phyloP scores from a whole-genome alignment of 495 filamentous ascomycete genomes.

The Lepidopterella palustris region DNA sequence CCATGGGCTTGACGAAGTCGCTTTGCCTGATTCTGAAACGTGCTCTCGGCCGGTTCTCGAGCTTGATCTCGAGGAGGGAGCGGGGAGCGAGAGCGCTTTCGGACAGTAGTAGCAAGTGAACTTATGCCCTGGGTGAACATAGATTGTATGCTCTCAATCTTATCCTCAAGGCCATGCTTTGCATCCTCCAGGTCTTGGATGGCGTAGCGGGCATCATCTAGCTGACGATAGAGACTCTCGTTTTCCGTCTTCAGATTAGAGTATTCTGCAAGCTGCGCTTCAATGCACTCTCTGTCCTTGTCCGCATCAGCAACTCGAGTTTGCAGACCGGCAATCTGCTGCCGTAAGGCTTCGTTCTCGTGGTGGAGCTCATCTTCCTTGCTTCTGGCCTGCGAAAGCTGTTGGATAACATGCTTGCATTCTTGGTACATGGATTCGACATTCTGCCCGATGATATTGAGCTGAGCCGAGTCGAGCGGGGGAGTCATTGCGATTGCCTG shows the following conservation, averaged over 20 bases:
- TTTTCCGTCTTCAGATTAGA: neutral
- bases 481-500: neutral
- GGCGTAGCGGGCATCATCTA: neutral
- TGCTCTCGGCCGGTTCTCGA: neutral
- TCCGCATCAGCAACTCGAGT: neutral
- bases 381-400: neutral
- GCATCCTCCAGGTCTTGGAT: neutral
- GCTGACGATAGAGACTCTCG: neutral
- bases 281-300: neutral
- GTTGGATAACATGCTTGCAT: neutral
- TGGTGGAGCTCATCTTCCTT: neutral
- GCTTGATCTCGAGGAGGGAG: too few species aligned
- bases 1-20: neutral
- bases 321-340: neutral
- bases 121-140: too few species aligned
- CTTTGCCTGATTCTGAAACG: neutral
- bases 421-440: constrained; percentile 1
- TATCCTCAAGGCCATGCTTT: neutral
- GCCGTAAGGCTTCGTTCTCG: neutral
- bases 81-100: neutral
- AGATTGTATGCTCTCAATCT: neutral
- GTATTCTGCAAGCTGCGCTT: neutral
- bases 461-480: neutral
- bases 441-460: neutral
- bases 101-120: too few species aligned